A percentile compares a stretch with the other conserved stretches of the same genome.
phyloP scores from a whole-genome alignment of 805 yeast genomes.

The Zygosaccharomyces kombuchaensis region DNA sequence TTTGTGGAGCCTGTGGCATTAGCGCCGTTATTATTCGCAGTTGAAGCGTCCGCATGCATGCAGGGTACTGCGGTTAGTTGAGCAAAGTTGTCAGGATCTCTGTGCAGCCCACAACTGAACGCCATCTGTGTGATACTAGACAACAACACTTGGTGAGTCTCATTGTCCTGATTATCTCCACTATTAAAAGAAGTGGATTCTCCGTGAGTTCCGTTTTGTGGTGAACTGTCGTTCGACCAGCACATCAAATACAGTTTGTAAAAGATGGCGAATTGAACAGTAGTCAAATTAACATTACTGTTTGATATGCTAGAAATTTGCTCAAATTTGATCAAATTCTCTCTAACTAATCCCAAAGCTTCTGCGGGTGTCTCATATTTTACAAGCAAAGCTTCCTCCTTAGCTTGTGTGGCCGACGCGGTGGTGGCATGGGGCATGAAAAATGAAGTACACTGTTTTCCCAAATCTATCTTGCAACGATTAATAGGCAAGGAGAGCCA shows the following conservation, averaged over 20 bases:
- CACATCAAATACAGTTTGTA: constrained; percentile 51
- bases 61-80: constrained; percentile 34
- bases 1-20: constrained; percentile 10
- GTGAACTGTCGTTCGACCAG: constrained; percentile 46
- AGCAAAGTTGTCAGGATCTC: constrained; percentile 58
- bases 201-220: constrained; percentile 29
- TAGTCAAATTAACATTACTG: constrained; percentile 32
- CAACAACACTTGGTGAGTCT: constrained; percentile 50
- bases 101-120: constrained; percentile 58
- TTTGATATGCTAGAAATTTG: constrained; percentile 34
- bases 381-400: constrained; percentile 29
- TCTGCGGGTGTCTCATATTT: constrained; percentile 31
- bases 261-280: constrained; percentile 57
- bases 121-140: constrained; percentile 65
- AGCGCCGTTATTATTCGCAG: constrained; percentile 7
- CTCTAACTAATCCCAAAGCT: constrained; percentile 27
- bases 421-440: constrained; percentile 20
- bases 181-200: constrained; percentile 26
- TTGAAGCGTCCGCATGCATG: constrained; percentile 12
- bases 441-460: constrained; percentile 18
- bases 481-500: constrained; percentile 52
- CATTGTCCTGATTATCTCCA: constrained; percentile 44
- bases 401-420: constrained; percentile 24
- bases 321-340: constrained; percentile 33
- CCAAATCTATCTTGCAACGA: constrained; percentile 33